Percentiles rank a stretch among this genome's conserved stretches.
phyloP scores from a whole-genome alignment of 257 asterid genomes.

The Linderniella brevidens region DNA sequence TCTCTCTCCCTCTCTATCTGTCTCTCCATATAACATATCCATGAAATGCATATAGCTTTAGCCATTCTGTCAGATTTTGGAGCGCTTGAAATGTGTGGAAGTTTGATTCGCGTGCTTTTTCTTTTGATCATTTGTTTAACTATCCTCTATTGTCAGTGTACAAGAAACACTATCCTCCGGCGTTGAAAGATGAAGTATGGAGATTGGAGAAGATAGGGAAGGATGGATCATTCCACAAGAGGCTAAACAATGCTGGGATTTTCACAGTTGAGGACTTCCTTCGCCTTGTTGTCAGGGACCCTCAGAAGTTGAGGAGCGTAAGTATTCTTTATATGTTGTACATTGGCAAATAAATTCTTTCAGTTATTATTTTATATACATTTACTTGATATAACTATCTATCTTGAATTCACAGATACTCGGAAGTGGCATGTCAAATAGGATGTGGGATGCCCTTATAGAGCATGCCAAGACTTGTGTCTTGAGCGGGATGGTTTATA shows the following conservation, averaged over 20 bases:
- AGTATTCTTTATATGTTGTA: conserved; percentile 13
- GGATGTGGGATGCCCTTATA: conserved; percentile 96
- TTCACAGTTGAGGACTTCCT: conserved; percentile 82
- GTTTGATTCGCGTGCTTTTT: too few relatives aligned
- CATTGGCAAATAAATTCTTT: conserved; percentile 7
- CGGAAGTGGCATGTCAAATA: conserved; percentile 97
- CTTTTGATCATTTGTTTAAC: too few relatives aligned
- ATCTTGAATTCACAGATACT: conserved; percentile 41
- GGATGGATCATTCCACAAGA: conserved; percentile 98
- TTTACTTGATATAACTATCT: background rate
- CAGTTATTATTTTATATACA: background rate
- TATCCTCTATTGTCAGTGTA: conserved; percentile 65
- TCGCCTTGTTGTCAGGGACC: conserved; percentile 79
- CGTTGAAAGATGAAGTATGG: conserved; percentile 86
- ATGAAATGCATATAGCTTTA: background rate
- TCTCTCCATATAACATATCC: background rate
- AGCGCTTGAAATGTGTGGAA: too few relatives aligned
- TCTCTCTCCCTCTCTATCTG: background rate
- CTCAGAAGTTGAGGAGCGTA: conserved; percentile 77
- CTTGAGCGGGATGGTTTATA: conserved; percentile 81
- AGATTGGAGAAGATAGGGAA: conserved; percentile 99
- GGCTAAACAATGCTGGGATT: conserved; percentile 69
- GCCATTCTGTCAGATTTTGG: background rate
- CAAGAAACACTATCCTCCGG: conserved; percentile 97
- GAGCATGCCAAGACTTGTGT: conserved; percentile 94